Evolutionary conservation across 2,329 filamentous ascomycete genomes (phyloP).

Genomic region (Fusarium sp.): DNA sequence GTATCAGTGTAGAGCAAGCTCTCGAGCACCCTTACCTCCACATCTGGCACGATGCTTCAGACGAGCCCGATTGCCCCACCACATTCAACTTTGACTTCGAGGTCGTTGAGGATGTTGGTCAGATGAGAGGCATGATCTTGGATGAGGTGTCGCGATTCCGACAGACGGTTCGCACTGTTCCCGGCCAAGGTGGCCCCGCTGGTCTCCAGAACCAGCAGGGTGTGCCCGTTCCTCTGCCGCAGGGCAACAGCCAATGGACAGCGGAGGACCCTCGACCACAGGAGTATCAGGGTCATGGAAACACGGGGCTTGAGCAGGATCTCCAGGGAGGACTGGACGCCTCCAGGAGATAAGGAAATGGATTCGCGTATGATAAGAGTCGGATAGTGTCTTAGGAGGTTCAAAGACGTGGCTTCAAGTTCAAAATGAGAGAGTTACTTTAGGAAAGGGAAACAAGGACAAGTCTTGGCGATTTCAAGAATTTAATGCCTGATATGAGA

Average conservation of each 20-base stretch:
- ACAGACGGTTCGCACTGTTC: conserved; percentile 65
- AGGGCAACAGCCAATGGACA: conserved; percentile 65
- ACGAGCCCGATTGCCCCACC: conserved; percentile 92
- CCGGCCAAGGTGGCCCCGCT: conserved; percentile 51
- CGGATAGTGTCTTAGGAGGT: conserved; percentile 3
- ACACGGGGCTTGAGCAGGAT: conserved; percentile 67
- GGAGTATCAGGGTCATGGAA: conserved; percentile 63
- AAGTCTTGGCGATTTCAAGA: conserved; percentile 19
- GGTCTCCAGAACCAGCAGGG: conserved; percentile 53
- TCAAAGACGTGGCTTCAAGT: conserved; percentile 5
- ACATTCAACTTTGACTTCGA: conserved; percentile 99
- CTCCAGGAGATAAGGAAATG: conserved; percentile 48
- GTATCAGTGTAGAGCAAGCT: conserved; percentile 93
- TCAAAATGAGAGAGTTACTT: conserved; percentile 17
- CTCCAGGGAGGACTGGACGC: conserved; percentile 62
- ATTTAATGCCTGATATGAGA: conserved; percentile 31
- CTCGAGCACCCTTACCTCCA: conserved; percentile 96
- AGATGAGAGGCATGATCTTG: conserved; percentile 98
- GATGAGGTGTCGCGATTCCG: conserved; percentile 94
- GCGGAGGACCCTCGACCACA: conserved; percentile 71
- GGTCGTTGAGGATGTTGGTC: conserved; percentile 91
- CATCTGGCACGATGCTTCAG: conserved; percentile 98
- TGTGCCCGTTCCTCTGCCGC: conserved; percentile 65
- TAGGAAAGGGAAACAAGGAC: conserved; percentile 4
- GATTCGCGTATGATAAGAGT: neutral